Evolutionary conservation across 2,329 filamentous ascomycete species (phyloP).

Genomic region (Ceratocystis albifundus): DNA sequence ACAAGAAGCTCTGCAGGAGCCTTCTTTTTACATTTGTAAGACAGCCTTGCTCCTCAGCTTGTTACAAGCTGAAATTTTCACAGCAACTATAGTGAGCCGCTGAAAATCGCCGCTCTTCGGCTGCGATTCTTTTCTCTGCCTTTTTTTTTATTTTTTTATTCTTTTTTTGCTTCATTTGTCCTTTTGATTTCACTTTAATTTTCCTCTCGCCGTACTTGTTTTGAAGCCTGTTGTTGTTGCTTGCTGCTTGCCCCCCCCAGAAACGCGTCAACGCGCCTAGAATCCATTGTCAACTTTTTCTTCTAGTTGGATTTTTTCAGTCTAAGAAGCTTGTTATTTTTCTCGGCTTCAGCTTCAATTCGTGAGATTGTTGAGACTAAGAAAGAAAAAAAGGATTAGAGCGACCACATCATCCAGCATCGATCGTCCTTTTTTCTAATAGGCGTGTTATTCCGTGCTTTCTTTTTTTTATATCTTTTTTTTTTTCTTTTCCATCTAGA

Average conservation of each 20-base stretch:
- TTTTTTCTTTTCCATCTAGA: background rate
- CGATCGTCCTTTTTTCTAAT: background rate
- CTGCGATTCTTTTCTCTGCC: background rate
- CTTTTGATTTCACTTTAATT: background rate
- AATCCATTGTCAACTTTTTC: constrained; percentile 20
- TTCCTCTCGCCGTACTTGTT: background rate
- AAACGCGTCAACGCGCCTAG: constrained; percentile 23
- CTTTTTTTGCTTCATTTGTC: background rate
- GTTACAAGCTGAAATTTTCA: background rate
- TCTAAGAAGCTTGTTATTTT: constrained; percentile 6
- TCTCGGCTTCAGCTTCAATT: background rate
- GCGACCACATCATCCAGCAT: background rate
- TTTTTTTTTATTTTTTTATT: too few species aligned
- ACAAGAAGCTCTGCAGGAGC: background rate
- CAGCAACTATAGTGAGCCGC: background rate
- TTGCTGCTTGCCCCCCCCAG: constrained; percentile 11
- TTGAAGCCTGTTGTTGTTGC: background rate
- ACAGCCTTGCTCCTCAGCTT: background rate
- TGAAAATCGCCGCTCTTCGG: background rate
- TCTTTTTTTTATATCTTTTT: background rate
- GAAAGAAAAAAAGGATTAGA: background rate
- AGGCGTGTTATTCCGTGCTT: background rate
- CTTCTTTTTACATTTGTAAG: background rate
- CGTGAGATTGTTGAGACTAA: background rate
- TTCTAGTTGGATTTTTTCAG: constrained; percentile 9